Evolutionary conservation across 805 yeast genomes (phyloP), one percentile per base, ranked within the genome.

Genomic region (Lipomyces spencermartinsiae): DNA sequence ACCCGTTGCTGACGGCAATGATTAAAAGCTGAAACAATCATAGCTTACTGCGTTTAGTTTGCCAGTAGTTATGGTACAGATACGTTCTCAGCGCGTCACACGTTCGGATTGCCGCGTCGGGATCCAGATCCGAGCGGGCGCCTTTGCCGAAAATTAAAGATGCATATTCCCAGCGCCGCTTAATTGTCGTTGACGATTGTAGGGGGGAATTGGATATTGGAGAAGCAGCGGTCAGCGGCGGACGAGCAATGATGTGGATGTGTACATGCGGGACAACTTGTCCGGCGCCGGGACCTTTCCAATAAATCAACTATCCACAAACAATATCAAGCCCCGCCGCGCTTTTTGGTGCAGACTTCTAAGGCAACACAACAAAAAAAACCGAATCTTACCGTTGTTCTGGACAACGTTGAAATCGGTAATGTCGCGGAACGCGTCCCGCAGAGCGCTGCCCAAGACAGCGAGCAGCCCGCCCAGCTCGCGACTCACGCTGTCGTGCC

Each of bases 221-320:
- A 25, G 29, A 25, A 25, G 29, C 35, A 61, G 19, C 29, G 53
- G 31, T 53, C 1, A 19, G 7, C 12, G 19, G 16, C 2, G 63
- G 70, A 59, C 98, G 82, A 12, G 97, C 96, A 19, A 94, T 90
- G 25, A 94, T 77, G 76, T 94, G 98, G 19, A 95, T 89, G 76
- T 94, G 98, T n/a, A 94, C 83, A 78, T 94, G 98, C 10, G 97
- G 97, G 0, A 94, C 89, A 8, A 92, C 86, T 77, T 94, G 98
- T 1, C 98, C 98, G 1, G 97, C 93, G 39, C 89, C 93, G 0
- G 89, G 65, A 16, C 71, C 71, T 67, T 12, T 9, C 19, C 9
- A 3, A 33, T 9, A 49, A 37, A 31, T 25, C 29, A 25, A 25
- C 29, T 25, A 25, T 25, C 29, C 29, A 25, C 29, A 2, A 25